Base-by-base conservation (phyloP, 768 basidiomycete genomes). In the Gyrodon lividus region DNA sequence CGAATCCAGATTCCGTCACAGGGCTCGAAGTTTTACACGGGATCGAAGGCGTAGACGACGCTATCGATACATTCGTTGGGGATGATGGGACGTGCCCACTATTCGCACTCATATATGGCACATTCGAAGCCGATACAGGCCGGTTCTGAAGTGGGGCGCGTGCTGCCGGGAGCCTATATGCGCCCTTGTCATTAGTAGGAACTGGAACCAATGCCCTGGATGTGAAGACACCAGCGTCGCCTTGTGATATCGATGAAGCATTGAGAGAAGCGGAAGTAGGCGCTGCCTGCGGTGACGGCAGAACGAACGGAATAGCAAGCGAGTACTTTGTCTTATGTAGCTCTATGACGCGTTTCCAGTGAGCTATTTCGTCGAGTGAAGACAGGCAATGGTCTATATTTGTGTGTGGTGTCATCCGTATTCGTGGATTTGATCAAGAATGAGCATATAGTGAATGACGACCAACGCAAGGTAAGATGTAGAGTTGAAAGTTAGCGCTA, bases 271-370 rank as follows among this genome's bases (percentile, higher is more conserved):
- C 16, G 60, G 56, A 41, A 45, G 59, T 28, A 54, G 49, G 13
- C 48, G 49, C 16, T 47, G 43, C 2, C 59, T 51, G 5, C 26
- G 56, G 43, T 16, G 61, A 43, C 22, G 78, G 80, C 17, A 84
- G 74, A 9, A 74, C 60, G 55, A 88, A 89, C 0, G 80, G 77
- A 22, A 62, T 26, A 8, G 70, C 48, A 0, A 72, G 57, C 4
- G 73, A 75, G 59, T 89, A 90, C 28, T 68, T 70, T 1, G 70
- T 73, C 53, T 70, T 67, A 60, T 87, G 86, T 5, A 88, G 69
- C 1, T 73, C 60, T 4, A 72, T 69, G 9, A 87, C 85, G 5
- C 53, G 60, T 43, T 72, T 69, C 72, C 80, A 79, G 57, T 90
- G 87, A 3, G 59, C 52, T 6, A 82, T 72, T 64, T 89, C 84